phyloP scores from a whole-genome alignment of 257 asterid species.

The Jacaranda mimosifolia region DNA sequence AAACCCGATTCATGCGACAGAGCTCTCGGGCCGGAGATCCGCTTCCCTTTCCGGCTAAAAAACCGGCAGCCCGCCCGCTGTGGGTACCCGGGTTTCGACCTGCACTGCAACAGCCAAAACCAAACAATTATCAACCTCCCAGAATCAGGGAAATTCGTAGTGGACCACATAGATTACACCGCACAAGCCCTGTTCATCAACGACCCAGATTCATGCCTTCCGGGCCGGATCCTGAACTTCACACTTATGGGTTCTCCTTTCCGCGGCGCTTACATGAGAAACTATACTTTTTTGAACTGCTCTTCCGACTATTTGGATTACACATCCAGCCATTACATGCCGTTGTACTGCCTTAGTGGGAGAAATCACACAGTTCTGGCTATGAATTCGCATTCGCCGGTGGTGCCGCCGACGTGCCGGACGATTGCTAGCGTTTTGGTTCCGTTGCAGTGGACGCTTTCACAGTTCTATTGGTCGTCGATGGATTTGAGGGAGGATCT shows the following conservation, averaged over 20 bases:
- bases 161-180: slow-evolving; percentile 62
- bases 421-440: slow-evolving; percentile 43
- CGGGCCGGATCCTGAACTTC: slow-evolving; percentile 63
- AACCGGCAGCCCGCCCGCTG: slow-evolving; percentile 53
- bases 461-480: slow-evolving; percentile 50
- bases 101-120: slow-evolving; percentile 60
- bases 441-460: slow-evolving; percentile 46
- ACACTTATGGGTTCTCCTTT: slow-evolving; percentile 51
- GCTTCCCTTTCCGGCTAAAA: slow-evolving; percentile 72
- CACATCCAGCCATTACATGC: slow-evolving; percentile 28
- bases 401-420: slow-evolving; percentile 50
- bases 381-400: slow-evolving; percentile 22
- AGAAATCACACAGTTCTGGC: slow-evolving; percentile 57
- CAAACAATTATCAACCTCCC: slow-evolving; percentile 69
- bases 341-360: slow-evolving; percentile 53
- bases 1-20: slow-evolving; percentile 54
- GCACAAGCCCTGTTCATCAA: slow-evolving; percentile 54
- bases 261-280: slow-evolving; percentile 36
- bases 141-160: slow-evolving; percentile 72
- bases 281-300: slow-evolving; percentile 63
- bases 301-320: slow-evolving; percentile 43
- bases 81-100: slow-evolving; percentile 78
- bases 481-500: slow-evolving; percentile 51
- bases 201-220: slow-evolving; percentile 69
- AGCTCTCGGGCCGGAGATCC: slow-evolving; percentile 56